Conservation (phyloP, 129 eudicot species). For the Flaveria brownii region DNA sequence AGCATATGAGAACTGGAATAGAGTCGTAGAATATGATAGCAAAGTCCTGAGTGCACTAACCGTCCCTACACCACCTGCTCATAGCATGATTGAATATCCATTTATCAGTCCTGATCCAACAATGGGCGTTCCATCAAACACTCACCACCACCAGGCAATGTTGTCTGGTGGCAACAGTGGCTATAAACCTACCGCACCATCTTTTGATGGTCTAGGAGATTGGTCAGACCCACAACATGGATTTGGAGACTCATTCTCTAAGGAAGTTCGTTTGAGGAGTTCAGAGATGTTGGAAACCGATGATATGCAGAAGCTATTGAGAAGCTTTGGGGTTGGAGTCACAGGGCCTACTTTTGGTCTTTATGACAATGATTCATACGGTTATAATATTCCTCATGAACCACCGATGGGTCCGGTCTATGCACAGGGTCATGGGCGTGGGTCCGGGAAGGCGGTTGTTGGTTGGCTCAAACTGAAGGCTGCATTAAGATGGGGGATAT, state of each 20-base stretch:
- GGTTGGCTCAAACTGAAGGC: constrained; percentile 69
- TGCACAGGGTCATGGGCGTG: constrained; percentile 38
- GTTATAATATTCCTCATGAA: constrained; percentile 43
- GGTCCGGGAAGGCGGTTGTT: constrained; percentile 58
- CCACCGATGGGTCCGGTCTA: constrained; percentile 32
- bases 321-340: constrained; percentile 46
- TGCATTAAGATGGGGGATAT: constrained; percentile 61
- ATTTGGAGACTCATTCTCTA: constrained; percentile 50
- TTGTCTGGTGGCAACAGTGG: constrained; percentile 29
- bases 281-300: constrained; percentile 65
- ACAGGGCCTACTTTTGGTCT: constrained; percentile 47
- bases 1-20: constrained; percentile 64
- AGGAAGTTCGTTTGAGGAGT: constrained; percentile 56
- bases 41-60: constrained; percentile 45
- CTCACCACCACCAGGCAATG: constrained; percentile 34
- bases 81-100: constrained; percentile 51
- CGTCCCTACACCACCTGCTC: constrained; percentile 39
- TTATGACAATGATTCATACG: constrained; percentile 38
- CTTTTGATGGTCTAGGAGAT: constrained; percentile 42
- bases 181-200: constrained; percentile 40
- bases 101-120: constrained; percentile 42
- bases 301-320: constrained; percentile 56
- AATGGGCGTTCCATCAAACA: constrained; percentile 24
- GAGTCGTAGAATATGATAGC: constrained; percentile 58
- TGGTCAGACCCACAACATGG: constrained; percentile 47